Base-by-base conservation (phyloP, 306 rosid genomes). In the Canavalia gladiata region DNA sequence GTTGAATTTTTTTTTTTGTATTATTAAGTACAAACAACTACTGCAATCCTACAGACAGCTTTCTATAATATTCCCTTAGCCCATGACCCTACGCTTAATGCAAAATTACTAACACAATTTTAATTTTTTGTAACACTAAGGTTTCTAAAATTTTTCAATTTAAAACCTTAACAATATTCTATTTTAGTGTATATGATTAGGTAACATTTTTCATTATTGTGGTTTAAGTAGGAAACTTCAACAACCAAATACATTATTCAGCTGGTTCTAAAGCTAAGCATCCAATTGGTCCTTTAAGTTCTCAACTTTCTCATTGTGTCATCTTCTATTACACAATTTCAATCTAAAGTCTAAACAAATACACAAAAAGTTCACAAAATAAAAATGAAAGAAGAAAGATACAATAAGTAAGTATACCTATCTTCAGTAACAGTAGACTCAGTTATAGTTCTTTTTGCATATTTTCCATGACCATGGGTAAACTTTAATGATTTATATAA, bases 401-500 rank as follows among this genome's bases (percentile, higher is more conserved):
- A 45, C 50, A 55, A n/a, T 11, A 13, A 63, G 67, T 9, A 68
- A 50, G n/a, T 79, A 49, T 79, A 96, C 99, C 99, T 93, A 62
- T 86, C 99, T 89, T 96, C 99, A 2, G 90, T 90, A 75, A 96
- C 94, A 28, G 89, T 89, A 8, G 97, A 77, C 81, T 93, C 98
- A 28, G 92, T 86, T 64, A 96, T 81, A 77, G 89, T 35, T 81
- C 89, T 88, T 74, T 87, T 87, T 51, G 92, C 50, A 82, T 92
- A 93, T 68, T 90, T 96, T 29, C 99, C 99, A 41, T 98, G 99
- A 71, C 99, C 99, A 82, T 96, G 99, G 59, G 98, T 93, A 83
- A 96, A 92, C 90, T 93, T 96, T 89, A 96, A 81, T 12, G 99
- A 96, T 75, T 91, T 96, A 57, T 93, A 96, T 74, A 96, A 84